These are phyloP conservation scores for Diddensiella caesifluorescens DNA, from an alignment of 805 yeast species.

Conservation along the genomic window DNA sequence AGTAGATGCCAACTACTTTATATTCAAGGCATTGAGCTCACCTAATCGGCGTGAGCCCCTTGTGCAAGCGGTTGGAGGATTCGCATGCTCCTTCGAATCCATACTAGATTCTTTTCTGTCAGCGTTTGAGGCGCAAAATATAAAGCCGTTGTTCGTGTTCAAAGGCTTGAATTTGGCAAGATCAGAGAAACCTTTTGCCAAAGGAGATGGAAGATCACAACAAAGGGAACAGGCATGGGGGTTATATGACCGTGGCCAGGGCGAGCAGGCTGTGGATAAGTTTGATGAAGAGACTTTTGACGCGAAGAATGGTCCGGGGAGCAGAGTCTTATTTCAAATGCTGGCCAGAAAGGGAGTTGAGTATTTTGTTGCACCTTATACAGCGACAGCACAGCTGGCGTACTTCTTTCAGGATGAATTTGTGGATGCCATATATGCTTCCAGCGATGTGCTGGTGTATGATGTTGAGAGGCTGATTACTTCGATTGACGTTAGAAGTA, in stretches of 20 bases:
- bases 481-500: conserved; percentile 60
- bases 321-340: conserved; percentile 47
- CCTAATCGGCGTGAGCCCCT: conserved; percentile 62
- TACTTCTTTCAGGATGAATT: conserved; percentile 51
- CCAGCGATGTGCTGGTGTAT: conserved; percentile 69
- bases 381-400: conserved; percentile 73
- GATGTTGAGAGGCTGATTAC: conserved; percentile 65
- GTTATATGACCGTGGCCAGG: conserved; percentile 34
- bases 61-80: conserved; percentile 74
- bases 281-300: conserved; percentile 27
- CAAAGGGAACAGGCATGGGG: conserved; percentile 40
- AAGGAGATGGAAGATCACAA: conserved; percentile 17
- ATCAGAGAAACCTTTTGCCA: conserved; percentile 13
- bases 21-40: conserved; percentile 47
- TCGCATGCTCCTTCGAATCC: conserved; percentile 56
- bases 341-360: conserved; percentile 54
- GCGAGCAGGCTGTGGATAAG: conserved; percentile 26
- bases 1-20: conserved; percentile 77
- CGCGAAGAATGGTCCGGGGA: conserved; percentile 17
- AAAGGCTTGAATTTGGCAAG: conserved; percentile 52
- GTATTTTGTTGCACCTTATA: conserved; percentile 75
- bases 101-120: conserved; percentile 58
- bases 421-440: conserved; percentile 76
- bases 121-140: conserved; percentile 51
- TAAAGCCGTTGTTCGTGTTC: conserved; percentile 77